phyloP scores from a whole-genome alignment of 1,139 yeast species.

The Candida tropicalis region DNA sequence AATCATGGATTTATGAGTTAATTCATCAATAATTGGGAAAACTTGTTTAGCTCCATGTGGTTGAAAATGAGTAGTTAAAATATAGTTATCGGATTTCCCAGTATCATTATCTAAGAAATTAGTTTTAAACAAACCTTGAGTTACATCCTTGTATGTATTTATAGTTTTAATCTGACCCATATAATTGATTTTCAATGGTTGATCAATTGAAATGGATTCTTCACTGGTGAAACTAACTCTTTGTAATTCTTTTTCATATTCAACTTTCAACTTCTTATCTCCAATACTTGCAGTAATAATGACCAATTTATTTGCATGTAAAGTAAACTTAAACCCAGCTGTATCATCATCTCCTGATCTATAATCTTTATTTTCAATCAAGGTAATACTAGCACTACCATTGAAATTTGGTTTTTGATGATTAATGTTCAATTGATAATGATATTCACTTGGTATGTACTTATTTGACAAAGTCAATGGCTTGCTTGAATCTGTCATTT shows the following conservation, averaged over 20 bases:
- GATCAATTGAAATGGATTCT: slow-evolving; percentile 10
- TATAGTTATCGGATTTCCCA: slow-evolving; percentile 48
- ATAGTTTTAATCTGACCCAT: slow-evolving; percentile 60
- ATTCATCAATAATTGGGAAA: slow-evolving; percentile 70
- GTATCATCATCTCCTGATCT: slow-evolving; percentile 6
- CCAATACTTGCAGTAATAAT: slow-evolving; percentile 27
- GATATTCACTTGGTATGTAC: slow-evolving; percentile 47
- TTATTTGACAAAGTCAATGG: slow-evolving; percentile 31
- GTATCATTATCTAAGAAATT: slow-evolving; percentile 54
- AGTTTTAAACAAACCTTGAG: slow-evolving; percentile 70
- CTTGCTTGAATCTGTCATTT: slow-evolving; percentile 5
- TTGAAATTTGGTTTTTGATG: slow-evolving; percentile 59
- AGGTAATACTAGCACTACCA: slow-evolving; percentile 44
- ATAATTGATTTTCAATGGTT: slow-evolving; percentile 27
- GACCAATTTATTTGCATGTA: slow-evolving; percentile 34
- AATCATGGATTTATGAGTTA: slow-evolving; percentile 53
- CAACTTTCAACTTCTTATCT: slow-evolving; percentile 28
- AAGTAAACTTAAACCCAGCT: slow-evolving; percentile 20
- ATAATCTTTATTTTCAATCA: slow-evolving; percentile 24
- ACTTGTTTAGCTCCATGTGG: slow-evolving; percentile 63
- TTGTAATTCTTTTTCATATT: slow-evolving; percentile 43
- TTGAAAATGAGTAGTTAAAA: slow-evolving; percentile 71
- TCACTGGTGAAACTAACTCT: slow-evolving; percentile 26
- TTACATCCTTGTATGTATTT: slow-evolving; percentile 56
- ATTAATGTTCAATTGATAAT: slow-evolving; percentile 41